Evolutionary conservation across 2,329 filamentous ascomycete species (phyloP).

Genomic region (Beauveria medogensis): DNA sequence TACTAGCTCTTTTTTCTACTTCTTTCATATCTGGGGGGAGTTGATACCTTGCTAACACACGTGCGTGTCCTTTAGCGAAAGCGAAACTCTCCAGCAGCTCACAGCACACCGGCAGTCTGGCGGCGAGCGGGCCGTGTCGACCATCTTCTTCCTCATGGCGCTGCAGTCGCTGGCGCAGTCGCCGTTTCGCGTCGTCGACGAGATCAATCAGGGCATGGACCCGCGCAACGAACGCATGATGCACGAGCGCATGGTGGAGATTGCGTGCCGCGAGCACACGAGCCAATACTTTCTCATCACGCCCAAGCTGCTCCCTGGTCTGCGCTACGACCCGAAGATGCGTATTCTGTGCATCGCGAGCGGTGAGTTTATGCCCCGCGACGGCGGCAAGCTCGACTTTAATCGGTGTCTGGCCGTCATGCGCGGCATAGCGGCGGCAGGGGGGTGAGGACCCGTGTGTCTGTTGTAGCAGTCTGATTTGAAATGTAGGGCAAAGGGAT

Average conservation of each 20-base stretch:
- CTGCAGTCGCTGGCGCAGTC: constrained; percentile 88
- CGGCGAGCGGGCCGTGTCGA: constrained; percentile 91
- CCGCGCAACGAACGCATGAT: constrained; percentile 97
- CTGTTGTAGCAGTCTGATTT: too few relatives aligned
- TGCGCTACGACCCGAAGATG: constrained; percentile 87
- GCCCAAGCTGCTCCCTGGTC: constrained; percentile 78
- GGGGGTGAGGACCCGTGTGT: background rate
- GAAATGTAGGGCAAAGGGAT: background rate
- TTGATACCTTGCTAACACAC: constrained; percentile 10
- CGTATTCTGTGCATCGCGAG: constrained; percentile 88
- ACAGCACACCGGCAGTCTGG: constrained; percentile 92
- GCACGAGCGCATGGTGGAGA: constrained; percentile 95
- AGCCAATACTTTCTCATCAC: constrained; percentile 94
- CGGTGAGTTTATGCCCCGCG: constrained; percentile 62
- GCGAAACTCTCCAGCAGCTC: constrained; percentile 75
- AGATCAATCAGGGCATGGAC: constrained; percentile 99
- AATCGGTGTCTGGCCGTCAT: constrained; percentile 36
- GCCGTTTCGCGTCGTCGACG: constrained; percentile 95
- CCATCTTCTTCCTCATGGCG: constrained; percentile 98
- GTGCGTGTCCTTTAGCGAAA: constrained; percentile 43
- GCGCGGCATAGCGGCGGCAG: constrained; percentile 23
- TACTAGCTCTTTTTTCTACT: background rate
- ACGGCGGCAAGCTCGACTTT: constrained; percentile 45
- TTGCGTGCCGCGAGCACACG: constrained; percentile 79
- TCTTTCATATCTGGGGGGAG: too few relatives aligned